Conservation (phyloP, 176 grass and related monocot genomes). For the Carex pumila region DNA sequence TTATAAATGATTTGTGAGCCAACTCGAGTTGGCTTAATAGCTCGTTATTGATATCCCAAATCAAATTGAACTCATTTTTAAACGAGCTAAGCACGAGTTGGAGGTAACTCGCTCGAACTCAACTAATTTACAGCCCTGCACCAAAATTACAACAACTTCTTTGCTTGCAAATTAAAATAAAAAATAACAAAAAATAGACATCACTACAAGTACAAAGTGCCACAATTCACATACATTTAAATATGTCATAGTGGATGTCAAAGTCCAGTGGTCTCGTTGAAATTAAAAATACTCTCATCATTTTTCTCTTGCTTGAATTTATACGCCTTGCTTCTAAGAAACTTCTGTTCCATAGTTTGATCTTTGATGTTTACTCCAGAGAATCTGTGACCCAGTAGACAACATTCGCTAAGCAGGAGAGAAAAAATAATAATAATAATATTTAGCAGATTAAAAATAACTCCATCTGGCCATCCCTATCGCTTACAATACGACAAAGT, state of each 20-base stretch:
- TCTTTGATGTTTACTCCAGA: not conserved
- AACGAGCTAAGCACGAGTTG: too few relatives aligned
- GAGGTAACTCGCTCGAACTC: too few relatives aligned
- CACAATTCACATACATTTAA: not conserved
- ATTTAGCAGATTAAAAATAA: not conserved
- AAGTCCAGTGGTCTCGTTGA: conserved; percentile 2
- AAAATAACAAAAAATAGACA: not conserved
- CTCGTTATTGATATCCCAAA: too few relatives aligned
- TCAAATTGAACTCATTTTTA: too few relatives aligned
- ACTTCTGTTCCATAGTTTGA: not conserved
- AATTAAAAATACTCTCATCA: not conserved
- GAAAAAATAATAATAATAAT: not conserved
- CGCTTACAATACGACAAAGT: not conserved
- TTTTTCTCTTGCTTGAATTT: not conserved
- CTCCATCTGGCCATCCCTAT: not conserved
- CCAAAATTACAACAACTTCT: too few relatives aligned
- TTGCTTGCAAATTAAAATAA: too few relatives aligned
- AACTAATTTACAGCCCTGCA: too few relatives aligned
- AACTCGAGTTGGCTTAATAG: too few relatives aligned
- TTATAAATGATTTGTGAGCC: too few relatives aligned
- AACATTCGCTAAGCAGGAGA: not conserved
- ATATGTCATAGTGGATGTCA: not conserved
- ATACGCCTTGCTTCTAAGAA: not conserved
- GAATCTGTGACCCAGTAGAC: not conserved
- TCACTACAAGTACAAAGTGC: not conserved